These are phyloP conservation scores for Neonectria ditissima DNA, from an alignment of 2,329 filamentous ascomycete species.

Conservation along the genomic window DNA sequence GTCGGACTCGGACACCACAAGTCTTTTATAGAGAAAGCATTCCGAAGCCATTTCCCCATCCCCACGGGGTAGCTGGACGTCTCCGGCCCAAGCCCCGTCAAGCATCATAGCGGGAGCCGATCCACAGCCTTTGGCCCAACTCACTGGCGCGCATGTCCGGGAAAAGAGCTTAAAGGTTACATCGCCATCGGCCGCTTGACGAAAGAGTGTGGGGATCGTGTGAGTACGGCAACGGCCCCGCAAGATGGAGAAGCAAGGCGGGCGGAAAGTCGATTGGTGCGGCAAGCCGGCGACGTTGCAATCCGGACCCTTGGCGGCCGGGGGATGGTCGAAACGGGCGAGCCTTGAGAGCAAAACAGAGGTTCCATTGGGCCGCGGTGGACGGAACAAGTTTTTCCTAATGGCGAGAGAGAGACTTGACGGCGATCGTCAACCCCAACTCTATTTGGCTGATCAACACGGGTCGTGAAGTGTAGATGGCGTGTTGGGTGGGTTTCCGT, in stretches of 20 bases:
- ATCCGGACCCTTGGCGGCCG: not conserved
- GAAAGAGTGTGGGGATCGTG: conserved; percentile 4
- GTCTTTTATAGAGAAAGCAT: not conserved
- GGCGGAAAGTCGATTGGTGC: conserved; percentile 21
- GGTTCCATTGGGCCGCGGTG: conserved; percentile 9
- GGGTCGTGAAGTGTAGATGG: not conserved
- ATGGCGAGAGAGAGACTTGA: not conserved
- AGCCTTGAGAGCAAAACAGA: not conserved
- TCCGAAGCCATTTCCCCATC: too few species aligned
- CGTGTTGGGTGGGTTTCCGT: conserved; percentile 4
- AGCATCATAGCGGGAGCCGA: not conserved
- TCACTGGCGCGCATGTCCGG: conserved; percentile 23
- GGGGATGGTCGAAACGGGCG: not conserved
- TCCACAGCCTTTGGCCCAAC: not conserved
- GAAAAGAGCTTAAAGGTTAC: not conserved
- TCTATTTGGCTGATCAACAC: not conserved
- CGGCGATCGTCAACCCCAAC: not conserved
- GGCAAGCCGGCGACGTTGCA: conserved; percentile 8
- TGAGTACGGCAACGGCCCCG: conserved; percentile 10
- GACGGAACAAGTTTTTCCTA: conserved; percentile 17
- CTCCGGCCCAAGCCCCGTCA: not conserved
- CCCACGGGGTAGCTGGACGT: not conserved
- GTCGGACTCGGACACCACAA: not conserved
- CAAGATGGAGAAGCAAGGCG: conserved; percentile 11
- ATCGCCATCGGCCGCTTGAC: conserved; percentile 2